These are phyloP conservation scores for Haberlea rhodopensis DNA, from an alignment of 257 asterid genomes.

Conservation along the genomic window DNA sequence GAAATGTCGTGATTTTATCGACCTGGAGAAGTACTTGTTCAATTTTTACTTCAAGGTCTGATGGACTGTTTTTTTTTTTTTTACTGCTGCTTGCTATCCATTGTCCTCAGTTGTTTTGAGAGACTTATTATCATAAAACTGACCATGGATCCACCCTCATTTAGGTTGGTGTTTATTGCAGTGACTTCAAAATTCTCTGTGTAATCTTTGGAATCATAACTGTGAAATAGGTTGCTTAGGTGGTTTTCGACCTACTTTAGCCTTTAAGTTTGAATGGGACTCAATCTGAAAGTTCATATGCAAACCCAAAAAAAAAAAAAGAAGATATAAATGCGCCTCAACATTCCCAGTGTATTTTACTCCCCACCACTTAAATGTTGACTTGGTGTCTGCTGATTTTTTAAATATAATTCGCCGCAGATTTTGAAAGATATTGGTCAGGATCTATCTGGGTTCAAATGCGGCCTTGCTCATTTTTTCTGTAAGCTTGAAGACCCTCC, in stretches of 20 bases:
- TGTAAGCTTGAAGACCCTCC: constrained; percentile 47
- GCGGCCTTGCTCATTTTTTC: constrained; percentile 93
- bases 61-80: neutral
- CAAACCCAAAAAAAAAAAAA: neutral
- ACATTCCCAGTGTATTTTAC: constrained; percentile 3
- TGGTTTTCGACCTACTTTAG: constrained; percentile 15
- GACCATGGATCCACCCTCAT: neutral
- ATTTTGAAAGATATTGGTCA: constrained; percentile 81
- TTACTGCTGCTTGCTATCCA: neutral
- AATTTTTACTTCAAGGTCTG: too few relatives aligned
- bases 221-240: neutral
- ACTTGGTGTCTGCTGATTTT: constrained; percentile 24
- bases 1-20: neutral
- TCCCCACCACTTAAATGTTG: neutral
- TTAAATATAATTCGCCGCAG: constrained; percentile 48
- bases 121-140: neutral
- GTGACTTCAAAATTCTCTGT: neutral
- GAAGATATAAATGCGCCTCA: neutral
- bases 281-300: neutral
- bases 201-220: neutral
- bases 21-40: too few relatives aligned
- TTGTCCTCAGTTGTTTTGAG: neutral
- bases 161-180: neutral
- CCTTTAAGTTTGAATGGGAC: neutral
- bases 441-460: constrained; percentile 72